Evolutionary conservation across 2,329 filamentous ascomycete species (phyloP).

Genomic region (Metarhizium robertsii): DNA sequence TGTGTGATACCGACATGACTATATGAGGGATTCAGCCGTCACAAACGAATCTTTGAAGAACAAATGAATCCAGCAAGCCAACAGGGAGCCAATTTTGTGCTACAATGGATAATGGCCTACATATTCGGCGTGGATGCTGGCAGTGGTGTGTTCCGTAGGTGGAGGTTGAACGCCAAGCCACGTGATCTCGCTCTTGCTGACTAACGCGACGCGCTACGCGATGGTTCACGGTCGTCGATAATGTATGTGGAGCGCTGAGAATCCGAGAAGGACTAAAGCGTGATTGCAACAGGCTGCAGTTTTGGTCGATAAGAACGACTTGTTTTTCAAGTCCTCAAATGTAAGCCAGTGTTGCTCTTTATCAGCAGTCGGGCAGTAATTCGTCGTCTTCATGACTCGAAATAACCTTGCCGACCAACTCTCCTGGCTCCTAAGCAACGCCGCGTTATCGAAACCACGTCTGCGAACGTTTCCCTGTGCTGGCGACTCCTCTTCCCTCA

Average conservation of each 20-base stretch:
- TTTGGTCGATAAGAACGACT: neutral
- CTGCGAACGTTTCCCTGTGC: slow-evolving; percentile 27
- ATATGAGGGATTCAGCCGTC: neutral
- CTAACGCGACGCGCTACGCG: slow-evolving; percentile 24
- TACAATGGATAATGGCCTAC: too few relatives aligned
- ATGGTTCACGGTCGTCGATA: neutral
- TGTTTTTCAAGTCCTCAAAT: slow-evolving; percentile 1
- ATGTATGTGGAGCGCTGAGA: neutral
- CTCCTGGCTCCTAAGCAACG: slow-evolving; percentile 46
- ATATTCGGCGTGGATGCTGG: too few relatives aligned
- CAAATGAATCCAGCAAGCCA: too few relatives aligned
- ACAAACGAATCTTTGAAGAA: too few relatives aligned
- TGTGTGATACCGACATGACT: neutral
- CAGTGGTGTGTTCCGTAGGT: too few relatives aligned
- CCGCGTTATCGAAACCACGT: slow-evolving; percentile 29
- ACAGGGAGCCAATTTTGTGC: too few relatives aligned
- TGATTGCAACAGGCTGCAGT: neutral
- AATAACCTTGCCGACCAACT: slow-evolving; percentile 51
- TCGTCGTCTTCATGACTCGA: slow-evolving; percentile 48
- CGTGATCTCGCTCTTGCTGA: slow-evolving; percentile 18
- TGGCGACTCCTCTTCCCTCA: slow-evolving; percentile 16
- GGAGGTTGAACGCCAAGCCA: slow-evolving; percentile 1
- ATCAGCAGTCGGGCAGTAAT: neutral
- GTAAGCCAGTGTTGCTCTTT: neutral
- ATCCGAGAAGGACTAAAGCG: neutral